These are phyloP conservation scores for Austroboletus niveus DNA, from an alignment of 1,284 basidiomycete species.

Conservation along the genomic window DNA sequence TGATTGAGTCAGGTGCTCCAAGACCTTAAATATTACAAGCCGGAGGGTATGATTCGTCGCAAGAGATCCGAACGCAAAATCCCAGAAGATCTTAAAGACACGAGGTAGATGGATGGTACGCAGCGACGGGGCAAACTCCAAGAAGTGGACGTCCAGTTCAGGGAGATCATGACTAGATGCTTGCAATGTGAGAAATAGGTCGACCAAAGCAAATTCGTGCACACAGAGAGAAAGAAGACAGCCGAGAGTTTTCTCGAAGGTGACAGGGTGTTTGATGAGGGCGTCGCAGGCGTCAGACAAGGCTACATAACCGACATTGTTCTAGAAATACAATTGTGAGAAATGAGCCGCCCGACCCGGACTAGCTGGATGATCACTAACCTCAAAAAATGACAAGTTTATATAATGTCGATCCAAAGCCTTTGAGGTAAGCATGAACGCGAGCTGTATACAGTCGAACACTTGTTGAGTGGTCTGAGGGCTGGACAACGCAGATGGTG, in stretches of 20 bases:
- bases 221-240: conserved; percentile 62
- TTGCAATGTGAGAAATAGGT: conserved; percentile 49
- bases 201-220: conserved; percentile 56
- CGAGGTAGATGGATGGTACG: conserved; percentile 53
- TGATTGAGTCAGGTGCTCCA: conserved; percentile 57
- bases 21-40: conserved; percentile 54
- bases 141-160: conserved; percentile 41
- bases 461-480: conserved; percentile 45
- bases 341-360: neutral
- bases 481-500: conserved; percentile 32
- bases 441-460: conserved; percentile 53
- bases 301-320: conserved; percentile 62
- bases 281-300: conserved; percentile 54
- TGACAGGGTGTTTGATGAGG: conserved; percentile 47
- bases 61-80: conserved; percentile 37
- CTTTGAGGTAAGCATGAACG: conserved; percentile 62
- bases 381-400: conserved; percentile 69
- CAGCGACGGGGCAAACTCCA: conserved; percentile 33
- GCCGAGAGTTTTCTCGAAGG: conserved; percentile 54
- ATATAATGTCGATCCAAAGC: conserved; percentile 53
- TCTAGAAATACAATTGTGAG: conserved; percentile 36
- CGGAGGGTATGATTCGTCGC: conserved; percentile 36
- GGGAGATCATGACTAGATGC: conserved; percentile 31
- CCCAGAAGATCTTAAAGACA: conserved; percentile 56
- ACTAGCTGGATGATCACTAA: conserved; percentile 35